Evolutionary conservation across 129 eudicot species (phyloP).

Genomic region (Dittrichia graveolens): DNA sequence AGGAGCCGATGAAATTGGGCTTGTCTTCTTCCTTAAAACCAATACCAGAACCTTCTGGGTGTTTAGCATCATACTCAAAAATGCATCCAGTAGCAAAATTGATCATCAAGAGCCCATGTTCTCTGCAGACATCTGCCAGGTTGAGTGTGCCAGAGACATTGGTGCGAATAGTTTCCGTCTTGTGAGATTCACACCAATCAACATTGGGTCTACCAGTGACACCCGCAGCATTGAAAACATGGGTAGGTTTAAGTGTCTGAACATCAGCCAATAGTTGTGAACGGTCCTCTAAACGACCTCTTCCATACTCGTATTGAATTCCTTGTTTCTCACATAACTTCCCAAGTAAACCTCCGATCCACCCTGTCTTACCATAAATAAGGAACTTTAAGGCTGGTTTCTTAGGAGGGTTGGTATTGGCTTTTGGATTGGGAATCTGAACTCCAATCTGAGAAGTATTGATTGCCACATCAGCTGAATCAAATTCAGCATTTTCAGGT

Average conservation of each 20-base stretch:
- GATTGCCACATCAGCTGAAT: conserved; percentile 36
- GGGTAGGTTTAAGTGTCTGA: conserved; percentile 70
- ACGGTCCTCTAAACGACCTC: conserved; percentile 81
- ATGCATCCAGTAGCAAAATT: conserved; percentile 97
- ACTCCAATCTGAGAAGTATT: conserved; percentile 43
- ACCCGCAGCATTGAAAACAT: conserved; percentile 98
- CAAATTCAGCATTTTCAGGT: conserved; percentile 59
- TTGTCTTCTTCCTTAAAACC: conserved; percentile 95
- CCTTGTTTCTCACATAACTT: conserved; percentile 86
- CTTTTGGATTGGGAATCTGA: conserved; percentile 49
- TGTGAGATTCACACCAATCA: conserved; percentile 97
- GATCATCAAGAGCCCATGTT: conserved; percentile 77
- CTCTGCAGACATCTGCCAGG: conserved; percentile 90
- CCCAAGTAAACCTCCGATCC: conserved; percentile 97
- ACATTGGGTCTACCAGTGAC: conserved; percentile 98
- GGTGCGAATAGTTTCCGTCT: conserved; percentile 79
- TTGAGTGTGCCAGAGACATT: conserved; percentile 88
- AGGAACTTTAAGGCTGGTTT: conserved; percentile 72
- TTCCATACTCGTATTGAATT: conserved; percentile 82
- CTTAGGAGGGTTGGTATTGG: conserved; percentile 30
- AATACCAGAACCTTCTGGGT: conserved; percentile 90
- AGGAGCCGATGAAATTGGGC: conserved; percentile 88
- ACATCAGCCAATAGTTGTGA: conserved; percentile 68
- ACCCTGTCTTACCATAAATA: conserved; percentile 91
- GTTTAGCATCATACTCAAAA: conserved; percentile 84